Conservation (phyloP, 352 stramenopile species). For the Phytophthora pisi region DNA sequence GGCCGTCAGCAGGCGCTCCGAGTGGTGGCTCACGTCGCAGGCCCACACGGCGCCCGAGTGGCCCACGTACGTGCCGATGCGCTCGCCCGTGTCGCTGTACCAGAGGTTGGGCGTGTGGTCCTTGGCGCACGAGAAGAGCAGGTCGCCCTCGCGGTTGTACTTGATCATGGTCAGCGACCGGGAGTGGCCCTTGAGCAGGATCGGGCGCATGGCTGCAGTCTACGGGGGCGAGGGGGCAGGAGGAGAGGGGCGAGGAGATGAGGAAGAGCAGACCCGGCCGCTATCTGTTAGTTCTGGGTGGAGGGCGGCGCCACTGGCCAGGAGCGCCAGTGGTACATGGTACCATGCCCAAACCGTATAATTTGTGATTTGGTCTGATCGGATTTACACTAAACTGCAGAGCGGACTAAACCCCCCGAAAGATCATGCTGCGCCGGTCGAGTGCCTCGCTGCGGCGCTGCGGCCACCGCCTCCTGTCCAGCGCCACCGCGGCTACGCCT, state of each 20-base stretch:
- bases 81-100: constrained; percentile 96
- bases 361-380: no score
- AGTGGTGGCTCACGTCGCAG: constrained; percentile 94
- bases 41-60: constrained; percentile 98
- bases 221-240: background rate
- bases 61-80: constrained; percentile 96
- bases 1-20: constrained; percentile 94
- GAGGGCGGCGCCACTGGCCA: constrained; percentile 10
- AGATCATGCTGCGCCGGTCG: background rate
- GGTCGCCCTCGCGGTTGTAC: constrained; percentile 99
- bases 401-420: no score
- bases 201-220: constrained; percentile 88
- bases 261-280: background rate
- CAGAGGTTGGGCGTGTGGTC: constrained; percentile 97
- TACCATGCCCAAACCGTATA: no score
- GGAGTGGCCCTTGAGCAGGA: constrained; percentile 99
- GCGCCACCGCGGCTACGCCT: background rate
- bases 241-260: background rate
- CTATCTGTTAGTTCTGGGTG: constrained; percentile 5
- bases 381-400: no score
- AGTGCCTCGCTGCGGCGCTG: background rate
- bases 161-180: constrained; percentile 98
- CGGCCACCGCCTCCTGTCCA: background rate
- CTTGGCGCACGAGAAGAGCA: constrained; percentile 98
- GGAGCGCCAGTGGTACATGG: no score